These are phyloP conservation scores for Mycena floridula DNA, from an alignment of 768 basidiomycete genomes.

Conservation along the genomic window DNA sequence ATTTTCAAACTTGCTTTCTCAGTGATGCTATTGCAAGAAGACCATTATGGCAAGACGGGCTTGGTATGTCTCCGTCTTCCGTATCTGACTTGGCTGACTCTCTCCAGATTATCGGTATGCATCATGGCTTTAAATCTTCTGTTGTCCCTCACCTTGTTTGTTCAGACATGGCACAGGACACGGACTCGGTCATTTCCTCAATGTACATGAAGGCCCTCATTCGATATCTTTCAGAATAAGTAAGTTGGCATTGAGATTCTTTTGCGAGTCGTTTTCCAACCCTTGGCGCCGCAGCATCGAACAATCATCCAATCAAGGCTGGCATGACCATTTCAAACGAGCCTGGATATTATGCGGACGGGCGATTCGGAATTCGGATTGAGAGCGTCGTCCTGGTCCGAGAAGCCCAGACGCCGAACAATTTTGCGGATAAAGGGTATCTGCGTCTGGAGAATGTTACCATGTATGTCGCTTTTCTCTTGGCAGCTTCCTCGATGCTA, in stretches of 20 bases:
- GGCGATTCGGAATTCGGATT: slow-evolving; percentile 86
- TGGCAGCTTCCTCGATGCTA: not conserved
- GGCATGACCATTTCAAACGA: slow-evolving; percentile 95
- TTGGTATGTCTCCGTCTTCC: slow-evolving; percentile 47
- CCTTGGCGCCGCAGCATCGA: slow-evolving; percentile 41
- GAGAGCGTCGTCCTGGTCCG: slow-evolving; percentile 84
- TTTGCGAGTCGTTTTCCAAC: not conserved
- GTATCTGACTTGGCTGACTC: slow-evolving; percentile 1
- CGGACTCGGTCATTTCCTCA: slow-evolving; percentile 90
- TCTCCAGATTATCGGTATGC: slow-evolving; percentile 4
- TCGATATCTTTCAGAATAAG: slow-evolving; percentile 42
- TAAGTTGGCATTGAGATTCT: slow-evolving; percentile 11
- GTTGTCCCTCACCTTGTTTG: too few relatives aligned
- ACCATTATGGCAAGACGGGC: slow-evolving; percentile 80
- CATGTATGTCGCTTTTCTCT: slow-evolving; percentile 45
- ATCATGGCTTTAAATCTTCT: not conserved
- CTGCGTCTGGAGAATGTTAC: slow-evolving; percentile 84
- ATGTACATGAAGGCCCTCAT: slow-evolving; percentile 86
- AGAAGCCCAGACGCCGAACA: slow-evolving; percentile 58
- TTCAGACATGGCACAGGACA: slow-evolving; percentile 90
- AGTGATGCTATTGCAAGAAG: slow-evolving; percentile 81
- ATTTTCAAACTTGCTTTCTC: not conserved
- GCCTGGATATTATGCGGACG: slow-evolving; percentile 90
- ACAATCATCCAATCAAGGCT: slow-evolving; percentile 63
- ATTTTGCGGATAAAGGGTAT: slow-evolving; percentile 84